Evolutionary conservation across 345 rosid genomes (phyloP).

Genomic region (Acer negundo): DNA sequence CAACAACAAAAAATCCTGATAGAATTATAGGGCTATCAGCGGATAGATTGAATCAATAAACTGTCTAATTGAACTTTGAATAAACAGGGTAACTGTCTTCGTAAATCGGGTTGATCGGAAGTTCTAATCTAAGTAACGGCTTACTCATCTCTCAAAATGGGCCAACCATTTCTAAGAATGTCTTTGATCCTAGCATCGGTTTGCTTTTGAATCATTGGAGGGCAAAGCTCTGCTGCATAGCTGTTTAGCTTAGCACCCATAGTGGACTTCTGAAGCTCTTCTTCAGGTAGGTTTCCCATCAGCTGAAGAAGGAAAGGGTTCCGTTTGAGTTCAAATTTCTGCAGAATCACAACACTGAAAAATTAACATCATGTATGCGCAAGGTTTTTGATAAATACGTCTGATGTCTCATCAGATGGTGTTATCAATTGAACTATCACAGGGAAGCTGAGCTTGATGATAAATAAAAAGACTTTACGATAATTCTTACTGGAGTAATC

Average conservation of each 20-base stretch:
- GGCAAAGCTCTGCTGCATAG: conserved; percentile 88
- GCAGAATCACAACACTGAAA: conserved; percentile 20
- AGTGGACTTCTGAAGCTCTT: conserved; percentile 78
- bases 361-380: conserved; percentile 3
- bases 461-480: background rate
- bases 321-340: conserved; percentile 95
- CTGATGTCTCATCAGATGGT: background rate
- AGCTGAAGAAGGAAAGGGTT: conserved; percentile 74
- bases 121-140: conserved; percentile 5
- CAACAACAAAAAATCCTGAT: background rate
- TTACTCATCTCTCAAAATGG: conserved; percentile 61
- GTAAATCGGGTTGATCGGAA: background rate
- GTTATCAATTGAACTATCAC: background rate
- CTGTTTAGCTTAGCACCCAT: conserved; percentile 76
- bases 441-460: background rate
- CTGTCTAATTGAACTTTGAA: background rate
- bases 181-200: conserved; percentile 67
- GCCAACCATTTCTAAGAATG: conserved; percentile 84
- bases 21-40: background rate
- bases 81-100: background rate
- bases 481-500: background rate
- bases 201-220: conserved; percentile 52
- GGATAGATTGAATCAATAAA: background rate
- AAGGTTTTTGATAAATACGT: background rate
- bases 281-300: conserved; percentile 79